These are phyloP conservation scores for Iberis pinnata DNA, from an alignment of 345 rosid genomes.

Conservation along the genomic window DNA sequence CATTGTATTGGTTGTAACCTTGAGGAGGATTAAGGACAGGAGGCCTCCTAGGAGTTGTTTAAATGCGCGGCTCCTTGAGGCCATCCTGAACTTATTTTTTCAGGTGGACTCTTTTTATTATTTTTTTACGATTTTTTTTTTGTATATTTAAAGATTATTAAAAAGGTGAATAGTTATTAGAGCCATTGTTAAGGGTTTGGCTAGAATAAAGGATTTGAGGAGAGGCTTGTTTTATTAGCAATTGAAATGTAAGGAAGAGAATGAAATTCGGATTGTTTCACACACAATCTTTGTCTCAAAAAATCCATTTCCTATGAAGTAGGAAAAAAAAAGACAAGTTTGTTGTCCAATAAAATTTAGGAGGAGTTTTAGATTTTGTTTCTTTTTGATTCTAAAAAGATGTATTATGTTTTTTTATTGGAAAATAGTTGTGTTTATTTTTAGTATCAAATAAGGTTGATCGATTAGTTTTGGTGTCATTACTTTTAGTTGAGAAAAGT, in stretches of 20 bases:
- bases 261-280: constrained; percentile 26
- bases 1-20: constrained; percentile 23
- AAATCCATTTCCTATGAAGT: constrained; percentile 15
- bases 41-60: constrained; percentile 47
- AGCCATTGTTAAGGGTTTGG: constrained; percentile 27
- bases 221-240: constrained; percentile 29
- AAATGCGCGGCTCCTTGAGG: constrained; percentile 42
- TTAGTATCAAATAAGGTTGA: too few species aligned
- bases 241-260: constrained; percentile 29
- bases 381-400: too few species aligned
- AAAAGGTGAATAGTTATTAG: constrained; percentile 25
- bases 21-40: constrained; percentile 55
- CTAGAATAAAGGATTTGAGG: constrained; percentile 27
- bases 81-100: constrained; percentile 49
- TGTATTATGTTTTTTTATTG: too few species aligned
- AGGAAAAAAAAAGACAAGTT: constrained; percentile 22
- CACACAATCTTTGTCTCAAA: constrained; percentile 21
- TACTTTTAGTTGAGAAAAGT: too few species aligned
- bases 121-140: neutral
- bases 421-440: too few species aligned
- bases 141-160: too few species aligned
- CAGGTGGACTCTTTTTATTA: constrained; percentile 21
- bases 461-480: too few species aligned
- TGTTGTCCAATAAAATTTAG: constrained; percentile 22
- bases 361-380: too few species aligned